Evolutionary conservation across 345 rosid species (phyloP), one percentile per base, ranked within the genome.

Genomic region (Hibiscus trionum): DNA sequence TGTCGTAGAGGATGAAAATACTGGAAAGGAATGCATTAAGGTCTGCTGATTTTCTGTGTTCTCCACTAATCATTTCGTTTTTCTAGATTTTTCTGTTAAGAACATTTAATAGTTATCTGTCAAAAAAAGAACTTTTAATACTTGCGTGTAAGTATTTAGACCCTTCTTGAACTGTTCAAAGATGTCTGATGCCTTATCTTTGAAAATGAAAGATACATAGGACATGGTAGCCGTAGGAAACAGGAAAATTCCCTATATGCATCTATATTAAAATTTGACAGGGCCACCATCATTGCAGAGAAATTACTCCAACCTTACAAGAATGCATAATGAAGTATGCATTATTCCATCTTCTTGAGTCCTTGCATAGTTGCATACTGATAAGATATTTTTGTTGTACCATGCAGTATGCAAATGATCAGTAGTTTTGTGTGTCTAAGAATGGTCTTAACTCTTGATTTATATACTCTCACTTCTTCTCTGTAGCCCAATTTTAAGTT

Each of bases 21-120:
- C 94, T 0, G 98, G 97, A 75, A 95, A 92, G 82, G 99, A 90
- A 86, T 92, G 99, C 83, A 92, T 95, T 80, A 95, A 95, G 97
- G 99, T 95, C 31, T 63, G 37, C 50, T 49, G 33, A 31, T 37
- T 77, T 81, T 14, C 24, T 62, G 58, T 47, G 39, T 26, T 47
- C 39, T 65, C 69, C 16, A 47, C 12, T 67, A 26, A 67, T 66
- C 21, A 24, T 67, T 29, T 47, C 14, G 50, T n/a, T n/a, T 70
- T 17, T 21, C 24, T 21, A 21, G 24, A 21, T 21, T 21, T 21
- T 21, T 0, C 52, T 21, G 7, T 70, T 19, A n/a, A 8, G n/a
- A 7, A 39, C 44, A 39, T 39, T 39, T 39, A 8, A 8, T 39
- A 39, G 7, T 39, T 39, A 39, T 39, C 44, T 7, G 7, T 39